Evolutionary conservation across 2,329 filamentous ascomycete genomes (phyloP).

Genomic region (Diaporthe nobilis): DNA sequence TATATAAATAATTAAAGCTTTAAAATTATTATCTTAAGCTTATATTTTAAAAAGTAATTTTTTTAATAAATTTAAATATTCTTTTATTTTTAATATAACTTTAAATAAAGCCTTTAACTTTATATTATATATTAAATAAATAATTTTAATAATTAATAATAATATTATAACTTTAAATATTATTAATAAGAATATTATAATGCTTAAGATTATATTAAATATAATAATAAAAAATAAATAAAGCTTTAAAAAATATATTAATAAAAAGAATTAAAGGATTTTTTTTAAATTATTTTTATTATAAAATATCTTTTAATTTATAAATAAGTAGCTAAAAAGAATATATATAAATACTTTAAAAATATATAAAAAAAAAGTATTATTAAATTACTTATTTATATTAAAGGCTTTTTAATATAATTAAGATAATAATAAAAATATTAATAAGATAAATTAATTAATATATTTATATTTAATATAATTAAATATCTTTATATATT

Average conservation of each 20-base stretch:
- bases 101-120: not conserved
- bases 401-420: no score
- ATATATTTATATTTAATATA: no score
- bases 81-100: not conserved
- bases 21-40: not conserved
- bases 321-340: not conserved
- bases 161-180: not conserved
- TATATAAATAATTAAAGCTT: not conserved
- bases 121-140: not conserved
- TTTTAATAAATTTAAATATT: not conserved
- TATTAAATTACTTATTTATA: no score
- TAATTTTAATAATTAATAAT: not conserved
- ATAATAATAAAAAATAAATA: no score
- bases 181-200: no score
- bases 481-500: no score
- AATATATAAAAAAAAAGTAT: no score
- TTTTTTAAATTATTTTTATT: not conserved
- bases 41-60: not conserved
- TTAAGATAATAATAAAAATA: no score
- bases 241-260: no score
- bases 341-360: not conserved
- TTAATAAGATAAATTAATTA: no score
- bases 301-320: not conserved
- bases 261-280: no score
- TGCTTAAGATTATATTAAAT: no score